A percentile compares a stretch with the other conserved stretches of the same genome.
phyloP scores from a whole-genome alignment of 1,284 basidiomycete genomes.

The Fomitopsis betulina region DNA sequence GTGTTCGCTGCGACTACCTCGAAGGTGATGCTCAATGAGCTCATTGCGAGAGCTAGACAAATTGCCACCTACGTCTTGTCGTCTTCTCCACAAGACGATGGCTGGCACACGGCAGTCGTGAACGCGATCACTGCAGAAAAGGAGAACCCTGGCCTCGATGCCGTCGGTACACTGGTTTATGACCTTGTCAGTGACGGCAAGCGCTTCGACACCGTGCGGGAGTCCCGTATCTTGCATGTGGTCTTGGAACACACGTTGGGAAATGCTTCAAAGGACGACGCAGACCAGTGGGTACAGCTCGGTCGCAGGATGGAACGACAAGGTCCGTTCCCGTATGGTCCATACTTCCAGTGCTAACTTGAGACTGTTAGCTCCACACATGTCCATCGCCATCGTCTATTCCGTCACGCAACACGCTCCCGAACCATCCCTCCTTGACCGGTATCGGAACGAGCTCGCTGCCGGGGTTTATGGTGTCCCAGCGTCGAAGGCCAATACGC shows the following conservation, averaged over 20 bases:
- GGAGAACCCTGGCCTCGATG: constrained; percentile 20
- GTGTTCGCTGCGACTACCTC: constrained; percentile 43
- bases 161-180: constrained; percentile 37
- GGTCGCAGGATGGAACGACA: constrained; percentile 58
- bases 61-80: constrained; percentile 68
- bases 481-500: constrained; percentile 55
- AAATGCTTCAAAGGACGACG: constrained; percentile 58
- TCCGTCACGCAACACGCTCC: constrained; percentile 60
- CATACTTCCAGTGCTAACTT: constrained; percentile 21
- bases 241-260: constrained; percentile 60
- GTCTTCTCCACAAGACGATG: constrained; percentile 41
- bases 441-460: constrained; percentile 89
- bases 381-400: constrained; percentile 60
- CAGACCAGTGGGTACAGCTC: constrained; percentile 72
- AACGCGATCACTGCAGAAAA: constrained; percentile 28
- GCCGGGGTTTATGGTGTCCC: constrained; percentile 72
- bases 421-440: constrained; percentile 71
- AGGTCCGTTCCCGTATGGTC: constrained; percentile 37
- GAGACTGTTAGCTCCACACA: constrained; percentile 52
- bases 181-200: constrained; percentile 34
- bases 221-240: constrained; percentile 53
- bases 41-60: constrained; percentile 53
- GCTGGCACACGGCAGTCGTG: constrained; percentile 47
- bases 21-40: constrained; percentile 33
- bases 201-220: constrained; percentile 42